Evolutionary conservation across 192 early-diverging fungal genomes (phyloP).

Genomic region (Backusella tuberculispora): DNA sequence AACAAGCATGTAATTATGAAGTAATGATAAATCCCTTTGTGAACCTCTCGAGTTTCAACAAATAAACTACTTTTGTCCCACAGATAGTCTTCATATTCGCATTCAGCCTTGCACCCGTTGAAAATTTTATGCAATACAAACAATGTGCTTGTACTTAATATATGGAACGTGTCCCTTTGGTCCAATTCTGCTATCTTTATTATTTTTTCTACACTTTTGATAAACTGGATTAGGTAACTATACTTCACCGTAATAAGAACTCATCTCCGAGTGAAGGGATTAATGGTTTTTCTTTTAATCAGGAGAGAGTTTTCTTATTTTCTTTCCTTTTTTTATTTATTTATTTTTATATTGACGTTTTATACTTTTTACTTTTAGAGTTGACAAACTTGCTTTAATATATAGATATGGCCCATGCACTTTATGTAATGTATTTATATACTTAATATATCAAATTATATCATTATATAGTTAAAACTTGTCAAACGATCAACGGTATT

Average conservation of each 20-base stretch:
- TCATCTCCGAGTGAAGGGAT: slow-evolving; percentile 5
- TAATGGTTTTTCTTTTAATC: not conserved
- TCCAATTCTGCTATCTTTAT: not conserved
- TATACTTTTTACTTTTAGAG: too few relatives aligned
- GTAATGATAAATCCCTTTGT: not conserved
- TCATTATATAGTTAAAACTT: not conserved
- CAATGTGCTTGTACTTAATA: not conserved
- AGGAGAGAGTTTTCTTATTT: too few relatives aligned
- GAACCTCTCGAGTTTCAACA: not conserved
- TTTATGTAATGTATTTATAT: not conserved
- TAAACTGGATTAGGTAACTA: not conserved
- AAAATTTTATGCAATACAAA: not conserved
- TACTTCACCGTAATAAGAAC: slow-evolving; percentile 9
- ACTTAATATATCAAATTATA: not conserved
- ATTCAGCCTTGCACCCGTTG: not conserved
- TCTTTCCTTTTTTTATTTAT: not conserved
- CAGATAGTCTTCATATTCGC: not conserved
- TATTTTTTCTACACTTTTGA: not conserved
- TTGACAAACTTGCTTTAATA: not conserved
- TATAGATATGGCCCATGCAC: too few relatives aligned
- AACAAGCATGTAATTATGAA: not conserved
- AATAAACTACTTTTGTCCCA: not conserved
- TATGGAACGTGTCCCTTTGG: not conserved
- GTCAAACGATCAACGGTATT: not conserved
- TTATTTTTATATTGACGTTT: too few relatives aligned